Base-by-base conservation (phyloP, 768 basidiomycete species). In the Hypsizygus marmoreus region DNA sequence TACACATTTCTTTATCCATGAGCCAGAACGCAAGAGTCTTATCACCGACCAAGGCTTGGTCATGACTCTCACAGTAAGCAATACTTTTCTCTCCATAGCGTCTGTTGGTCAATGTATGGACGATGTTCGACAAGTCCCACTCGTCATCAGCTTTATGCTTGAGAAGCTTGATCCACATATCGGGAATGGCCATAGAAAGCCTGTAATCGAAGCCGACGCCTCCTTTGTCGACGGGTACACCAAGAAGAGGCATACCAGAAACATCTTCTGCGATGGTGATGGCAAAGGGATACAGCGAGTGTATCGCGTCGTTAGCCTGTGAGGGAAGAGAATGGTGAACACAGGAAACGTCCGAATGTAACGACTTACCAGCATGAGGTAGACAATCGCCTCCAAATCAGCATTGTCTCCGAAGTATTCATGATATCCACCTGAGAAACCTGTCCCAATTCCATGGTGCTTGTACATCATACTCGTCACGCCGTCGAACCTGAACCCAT, bases 1-100 rank as follows among this genome's bases (percentile, higher is more conserved):
- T 75, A 94, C 95, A 97, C 97, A 99, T 99, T 68, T 98, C 97
- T 69, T 95, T 95, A 68, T 99, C 97, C 97, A 99, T 99, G 47
- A 98, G 69, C 97, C 97, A 99, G 69, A 99, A 99, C 3, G 97
- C 97, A 34, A 99, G 60, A 2, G 95, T 98, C 74, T 99, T 99
- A 72, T 99, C 97, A 10, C 97, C 97, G 0, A 99, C 97, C 22
- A 99, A 79, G 11, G 97, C 95, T 64, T 99, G 97, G 67, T 98
- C 95, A 54, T 98, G 97, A 56, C 90, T 93, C 70, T 99, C 97
- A 40, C 87, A 88, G 44, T 92, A 94, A 0, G 93, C 91, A 40
- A 99, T 82, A 54, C 89, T 93, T 72, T 84, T 91, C 73, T 99
- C 97, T 17, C 83, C 79, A 58, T 93, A 70, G 28, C 97, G 79